These are phyloP conservation scores for Xylaria castorea DNA, from an alignment of 495 filamentous ascomycete genomes.

Conservation along the genomic window DNA sequence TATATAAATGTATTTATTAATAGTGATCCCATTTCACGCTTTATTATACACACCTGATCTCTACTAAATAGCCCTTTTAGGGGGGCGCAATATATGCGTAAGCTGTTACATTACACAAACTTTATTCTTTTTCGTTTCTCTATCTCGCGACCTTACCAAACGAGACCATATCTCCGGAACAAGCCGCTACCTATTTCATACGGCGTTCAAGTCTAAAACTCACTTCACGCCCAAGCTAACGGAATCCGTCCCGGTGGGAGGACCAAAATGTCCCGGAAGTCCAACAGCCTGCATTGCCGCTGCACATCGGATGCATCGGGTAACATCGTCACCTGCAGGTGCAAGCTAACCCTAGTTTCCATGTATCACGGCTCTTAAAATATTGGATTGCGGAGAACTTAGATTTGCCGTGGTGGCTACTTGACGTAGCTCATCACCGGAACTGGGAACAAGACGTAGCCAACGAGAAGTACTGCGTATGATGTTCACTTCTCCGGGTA, in stretches of 20 bases:
- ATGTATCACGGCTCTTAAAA: background rate
- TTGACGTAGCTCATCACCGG: background rate
- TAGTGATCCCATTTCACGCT: background rate
- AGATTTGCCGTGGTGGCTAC: background rate
- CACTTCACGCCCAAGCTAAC: background rate
- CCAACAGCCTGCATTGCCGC: constrained; percentile 21
- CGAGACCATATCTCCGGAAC: background rate
- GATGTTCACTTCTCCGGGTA: background rate
- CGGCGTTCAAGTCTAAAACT: background rate
- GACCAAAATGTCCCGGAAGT: background rate
- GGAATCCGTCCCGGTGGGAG: background rate
- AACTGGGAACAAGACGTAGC: background rate
- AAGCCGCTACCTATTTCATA: background rate
- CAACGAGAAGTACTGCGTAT: no score
- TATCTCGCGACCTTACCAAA: background rate
- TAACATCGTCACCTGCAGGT: constrained; percentile 6
- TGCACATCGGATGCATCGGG: constrained; percentile 19
- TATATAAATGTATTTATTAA: background rate
- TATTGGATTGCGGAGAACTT: background rate
- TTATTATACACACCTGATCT: background rate
- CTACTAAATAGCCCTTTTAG: no score
- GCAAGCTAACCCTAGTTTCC: background rate
- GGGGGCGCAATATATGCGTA: no score
- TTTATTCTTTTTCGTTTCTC: background rate
- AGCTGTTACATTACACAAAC: background rate